Evolutionary conservation across 805 yeast genomes (phyloP).

Genomic region (Candida rishiriensis): DNA sequence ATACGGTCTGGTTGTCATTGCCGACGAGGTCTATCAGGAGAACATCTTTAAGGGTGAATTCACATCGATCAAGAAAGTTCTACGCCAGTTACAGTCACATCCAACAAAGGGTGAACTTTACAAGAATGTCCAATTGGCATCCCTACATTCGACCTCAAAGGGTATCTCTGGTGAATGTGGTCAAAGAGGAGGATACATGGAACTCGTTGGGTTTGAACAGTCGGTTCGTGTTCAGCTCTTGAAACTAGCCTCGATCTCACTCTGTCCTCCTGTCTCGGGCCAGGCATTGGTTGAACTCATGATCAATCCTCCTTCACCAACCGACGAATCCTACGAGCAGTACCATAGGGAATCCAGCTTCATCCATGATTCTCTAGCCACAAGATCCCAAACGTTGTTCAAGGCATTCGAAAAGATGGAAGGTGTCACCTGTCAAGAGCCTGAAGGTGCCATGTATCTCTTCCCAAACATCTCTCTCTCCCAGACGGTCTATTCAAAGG

Average conservation of each 20-base stretch:
- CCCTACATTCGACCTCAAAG: conserved; percentile 95
- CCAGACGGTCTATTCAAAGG: conserved; percentile 56
- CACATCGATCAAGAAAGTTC: conserved; percentile 76
- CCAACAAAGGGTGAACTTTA: conserved; percentile 47
- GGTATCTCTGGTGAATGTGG: conserved; percentile 99
- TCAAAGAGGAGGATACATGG: conserved; percentile 99
- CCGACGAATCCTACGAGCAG: conserved; percentile 67
- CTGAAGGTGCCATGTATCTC: conserved; percentile 97
- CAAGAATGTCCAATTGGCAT: conserved; percentile 78
- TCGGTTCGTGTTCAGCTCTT: conserved; percentile 68
- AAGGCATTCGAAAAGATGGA: conserved; percentile 72
- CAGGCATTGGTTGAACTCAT: conserved; percentile 90
- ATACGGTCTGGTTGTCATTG: conserved; percentile 79
- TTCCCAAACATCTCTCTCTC: conserved; percentile 77
- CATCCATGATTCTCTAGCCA: conserved; percentile 58
- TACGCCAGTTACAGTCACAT: conserved; percentile 54
- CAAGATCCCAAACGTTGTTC: conserved; percentile 62
- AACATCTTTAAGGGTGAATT: conserved; percentile 82
- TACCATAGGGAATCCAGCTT: conserved; percentile 58
- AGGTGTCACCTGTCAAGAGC: conserved; percentile 80
- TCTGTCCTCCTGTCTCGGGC: conserved; percentile 94
- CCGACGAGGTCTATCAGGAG: conserved; percentile 98
- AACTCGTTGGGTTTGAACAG: conserved; percentile 70
- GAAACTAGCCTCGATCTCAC: conserved; percentile 84
- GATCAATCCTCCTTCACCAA: conserved; percentile 84